These are phyloP conservation scores for Echium plantagineum DNA, from an alignment of 257 asterid genomes.

Conservation along the genomic window DNA sequence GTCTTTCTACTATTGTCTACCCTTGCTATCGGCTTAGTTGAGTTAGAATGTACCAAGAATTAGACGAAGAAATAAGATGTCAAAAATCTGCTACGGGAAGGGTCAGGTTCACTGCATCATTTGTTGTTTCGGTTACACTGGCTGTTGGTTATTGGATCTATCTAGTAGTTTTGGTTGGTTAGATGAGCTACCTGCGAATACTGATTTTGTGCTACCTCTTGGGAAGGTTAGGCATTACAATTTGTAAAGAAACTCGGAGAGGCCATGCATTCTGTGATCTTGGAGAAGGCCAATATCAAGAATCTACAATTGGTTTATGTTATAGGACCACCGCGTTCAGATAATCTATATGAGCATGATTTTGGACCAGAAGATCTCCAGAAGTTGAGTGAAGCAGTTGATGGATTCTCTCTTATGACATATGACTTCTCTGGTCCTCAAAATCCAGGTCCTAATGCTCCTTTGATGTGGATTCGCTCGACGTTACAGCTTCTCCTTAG, in stretches of 20 bases:
- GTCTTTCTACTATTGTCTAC: too few relatives aligned
- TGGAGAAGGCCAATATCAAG: constrained; percentile 25
- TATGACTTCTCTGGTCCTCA: constrained; percentile 91
- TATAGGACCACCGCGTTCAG: constrained; percentile 78
- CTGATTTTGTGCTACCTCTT: constrained; percentile 3
- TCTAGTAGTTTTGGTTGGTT: neutral
- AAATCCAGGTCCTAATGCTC: constrained; percentile 98
- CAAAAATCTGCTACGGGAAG: neutral
- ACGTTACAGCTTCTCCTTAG: constrained; percentile 52
- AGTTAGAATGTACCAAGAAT: neutral
- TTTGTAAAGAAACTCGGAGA: constrained; percentile 74
- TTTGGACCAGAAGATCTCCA: constrained; percentile 74
- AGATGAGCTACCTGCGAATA: neutral
- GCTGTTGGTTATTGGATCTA: neutral
- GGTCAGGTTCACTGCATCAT: neutral
- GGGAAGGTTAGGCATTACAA: constrained; percentile 52
- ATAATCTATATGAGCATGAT: constrained; percentile 53
- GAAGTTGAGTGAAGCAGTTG: constrained; percentile 47
- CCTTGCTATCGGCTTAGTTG: too few relatives aligned
- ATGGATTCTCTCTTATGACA: constrained; percentile 94
- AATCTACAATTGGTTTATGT: constrained; percentile 65
- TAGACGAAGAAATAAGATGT: neutral
- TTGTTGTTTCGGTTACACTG: neutral
- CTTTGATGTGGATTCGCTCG: constrained; percentile 72
- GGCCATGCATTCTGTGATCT: constrained; percentile 55